Evolutionary conservation across 495 filamentous ascomycete genomes (phyloP).

Genomic region (Podospora tetraspora): DNA sequence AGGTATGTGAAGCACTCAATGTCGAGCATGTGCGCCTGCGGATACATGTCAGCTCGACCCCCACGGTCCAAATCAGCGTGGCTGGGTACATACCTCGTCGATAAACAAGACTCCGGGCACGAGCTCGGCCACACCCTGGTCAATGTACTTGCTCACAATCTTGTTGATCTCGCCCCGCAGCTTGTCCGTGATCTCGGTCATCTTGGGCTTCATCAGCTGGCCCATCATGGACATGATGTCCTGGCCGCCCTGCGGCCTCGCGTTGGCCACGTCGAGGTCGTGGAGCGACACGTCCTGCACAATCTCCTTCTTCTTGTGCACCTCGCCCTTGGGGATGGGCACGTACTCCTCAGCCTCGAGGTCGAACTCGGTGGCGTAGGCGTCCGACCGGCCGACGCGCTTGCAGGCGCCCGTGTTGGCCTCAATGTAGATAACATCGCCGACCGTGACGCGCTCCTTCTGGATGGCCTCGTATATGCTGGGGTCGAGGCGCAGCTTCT

Average conservation of each 20-base stretch:
- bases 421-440: slow-evolving; percentile 98
- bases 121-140: slow-evolving; percentile 95
- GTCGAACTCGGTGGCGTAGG: slow-evolving; percentile 97
- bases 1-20: slow-evolving; percentile 98
- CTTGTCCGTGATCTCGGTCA: slow-evolving; percentile 98
- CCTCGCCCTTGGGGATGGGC: slow-evolving; percentile 95
- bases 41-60: slow-evolving; percentile 1
- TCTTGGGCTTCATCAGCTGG: slow-evolving; percentile 97
- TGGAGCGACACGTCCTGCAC: slow-evolving; percentile 98
- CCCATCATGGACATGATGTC: slow-evolving; percentile 99
- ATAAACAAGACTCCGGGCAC: slow-evolving; percentile 97
- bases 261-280: slow-evolving; percentile 93
- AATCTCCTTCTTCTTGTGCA: slow-evolving; percentile 99
- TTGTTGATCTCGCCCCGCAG: slow-evolving; percentile 94
- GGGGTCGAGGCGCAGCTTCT: slow-evolving; percentile 92
- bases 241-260: slow-evolving; percentile 89
- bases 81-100: slow-evolving; percentile 67
- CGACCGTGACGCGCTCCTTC: slow-evolving; percentile 91
- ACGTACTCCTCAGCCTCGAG: slow-evolving; percentile 98
- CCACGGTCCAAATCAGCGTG: neutral
- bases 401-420: slow-evolving; percentile 97
- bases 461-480: slow-evolving; percentile 99
- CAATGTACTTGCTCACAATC: slow-evolving; percentile 96
- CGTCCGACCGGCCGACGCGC: slow-evolving; percentile 88
- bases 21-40: slow-evolving; percentile 94